Base-by-base conservation (phyloP, 495 filamentous ascomycete genomes). In the Podospora conica region DNA sequence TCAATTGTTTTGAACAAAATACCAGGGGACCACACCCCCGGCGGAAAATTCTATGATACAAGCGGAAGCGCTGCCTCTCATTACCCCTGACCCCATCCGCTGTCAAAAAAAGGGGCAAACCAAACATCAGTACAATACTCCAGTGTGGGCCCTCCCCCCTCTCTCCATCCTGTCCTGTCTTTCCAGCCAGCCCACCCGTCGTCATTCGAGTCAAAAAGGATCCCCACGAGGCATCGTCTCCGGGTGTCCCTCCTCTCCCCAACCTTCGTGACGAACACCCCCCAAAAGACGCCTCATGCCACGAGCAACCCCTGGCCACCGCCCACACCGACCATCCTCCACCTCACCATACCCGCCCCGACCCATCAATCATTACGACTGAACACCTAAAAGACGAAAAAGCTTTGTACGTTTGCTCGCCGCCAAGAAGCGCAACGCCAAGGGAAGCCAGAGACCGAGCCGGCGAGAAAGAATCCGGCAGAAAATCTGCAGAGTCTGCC, bases 81-180 rank as follows among this genome's bases (percentile, higher is more conserved):
- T n/a, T 48, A 48, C 40, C 40, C 40, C 40, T 11, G 5, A n/a
- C 10, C 20, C 22, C 15, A 12, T 27, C 23, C 24, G 21, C 53
- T 25, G 55, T 21, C 55, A 21, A 57, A 57, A 27, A 24, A 23
- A 63, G 24, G 28, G 53, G 55, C 48, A 29, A 48, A 31, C 61
- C 61, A 20, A 56, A 63, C 61, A 31, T 24, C 61, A 28, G 48
- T 20, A 21, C 12, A 48, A 63, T 18, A 48, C 28, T 25, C 33
- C 22, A 23, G 21, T 24, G 33, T 23, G 18, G 22, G 6, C 22
- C 25, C 58, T 21, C 25, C 23, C 25, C n/a, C 18, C n/a, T 12
- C 23, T 20, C 59, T 11, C 20, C 18, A 48, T 9, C 59, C 59
- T 61, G 59, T 61, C 59, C 59, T 61, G 59, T 61, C 59, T 60